Percentiles rank a stretch among this genome's conserved stretches.
Conservation (phyloP, 495 filamentous ascomycete species). For the Copromyces sp. region DNA sequence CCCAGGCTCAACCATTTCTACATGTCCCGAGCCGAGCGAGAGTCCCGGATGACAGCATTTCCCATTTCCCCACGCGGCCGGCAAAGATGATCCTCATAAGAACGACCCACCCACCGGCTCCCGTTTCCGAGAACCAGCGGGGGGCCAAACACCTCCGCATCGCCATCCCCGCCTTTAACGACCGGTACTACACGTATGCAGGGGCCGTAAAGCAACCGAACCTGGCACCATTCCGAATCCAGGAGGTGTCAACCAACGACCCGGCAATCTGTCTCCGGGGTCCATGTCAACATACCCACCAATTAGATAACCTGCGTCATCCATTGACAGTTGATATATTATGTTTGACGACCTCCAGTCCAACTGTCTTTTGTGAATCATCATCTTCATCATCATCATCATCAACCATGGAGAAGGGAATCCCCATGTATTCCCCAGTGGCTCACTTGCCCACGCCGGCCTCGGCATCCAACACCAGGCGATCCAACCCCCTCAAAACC, state of each 20-base stretch:
- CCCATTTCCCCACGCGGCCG: not conserved
- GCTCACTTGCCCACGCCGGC: not conserved
- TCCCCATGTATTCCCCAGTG: not conserved
- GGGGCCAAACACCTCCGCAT: not conserved
- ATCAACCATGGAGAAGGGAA: not conserved
- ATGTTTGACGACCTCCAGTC: not conserved
- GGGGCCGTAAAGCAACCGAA: no score
- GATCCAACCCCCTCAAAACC: not conserved
- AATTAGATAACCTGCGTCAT: not conserved
- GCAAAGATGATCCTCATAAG: not conserved
- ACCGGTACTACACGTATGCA: not conserved
- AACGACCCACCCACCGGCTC: not conserved
- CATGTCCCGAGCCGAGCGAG: not conserved
- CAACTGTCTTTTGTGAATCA: no score
- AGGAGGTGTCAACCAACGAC: not conserved
- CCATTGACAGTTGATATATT: not conserved
- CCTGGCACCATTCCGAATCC: not conserved
- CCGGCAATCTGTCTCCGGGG: not conserved
- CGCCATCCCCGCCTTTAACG: not conserved
- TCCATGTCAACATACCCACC: not conserved
- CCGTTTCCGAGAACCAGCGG: not conserved
- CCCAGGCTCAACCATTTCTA: no score
- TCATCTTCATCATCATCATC: not conserved
- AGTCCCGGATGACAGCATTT: not conserved
- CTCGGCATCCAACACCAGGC: not conserved